phyloP scores from a whole-genome alignment of 2,329 filamentous ascomycete genomes.

The Diaporthe amygdali region DNA sequence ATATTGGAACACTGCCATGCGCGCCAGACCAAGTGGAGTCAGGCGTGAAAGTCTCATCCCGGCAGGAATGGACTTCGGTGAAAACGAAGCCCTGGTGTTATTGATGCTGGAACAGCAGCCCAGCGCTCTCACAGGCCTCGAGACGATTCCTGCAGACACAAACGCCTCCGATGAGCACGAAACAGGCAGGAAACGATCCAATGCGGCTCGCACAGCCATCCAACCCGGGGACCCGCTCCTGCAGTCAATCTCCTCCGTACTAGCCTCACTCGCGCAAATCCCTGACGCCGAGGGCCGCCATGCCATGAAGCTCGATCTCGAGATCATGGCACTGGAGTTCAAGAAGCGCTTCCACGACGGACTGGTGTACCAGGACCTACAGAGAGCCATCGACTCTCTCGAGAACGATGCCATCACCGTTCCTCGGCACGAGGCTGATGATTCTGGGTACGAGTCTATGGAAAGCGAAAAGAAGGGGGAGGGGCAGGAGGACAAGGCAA shows the following conservation, averaged over 20 bases:
- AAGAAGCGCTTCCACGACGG: neutral
- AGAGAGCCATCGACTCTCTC: neutral
- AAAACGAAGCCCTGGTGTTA: neutral
- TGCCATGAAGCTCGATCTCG: neutral
- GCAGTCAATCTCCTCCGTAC: neutral
- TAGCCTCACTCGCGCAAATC: neutral
- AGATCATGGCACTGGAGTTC: conserved; percentile 7
- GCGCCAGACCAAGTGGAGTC: neutral
- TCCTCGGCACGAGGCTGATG: neutral
- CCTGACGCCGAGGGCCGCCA: neutral
- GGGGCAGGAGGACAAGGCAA: neutral
- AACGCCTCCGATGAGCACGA: neutral
- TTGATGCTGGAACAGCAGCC: neutral
- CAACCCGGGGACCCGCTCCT: neutral
- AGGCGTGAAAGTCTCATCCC: neutral
- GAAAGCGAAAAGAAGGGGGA: neutral
- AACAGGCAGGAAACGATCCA: neutral
- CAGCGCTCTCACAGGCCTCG: neutral
- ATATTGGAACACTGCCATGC: neutral
- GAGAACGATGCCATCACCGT: neutral
- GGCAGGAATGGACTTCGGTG: neutral
- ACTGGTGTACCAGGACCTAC: neutral
- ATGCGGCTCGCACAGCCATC: neutral
- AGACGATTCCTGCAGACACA: neutral
- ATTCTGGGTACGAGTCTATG: neutral